Percentiles rank a stretch among this genome's conserved stretches.
Evolutionary conservation across 371 early-diverging fungal species (phyloP).

Genomic region (Actinomortierella ambigua): DNA sequence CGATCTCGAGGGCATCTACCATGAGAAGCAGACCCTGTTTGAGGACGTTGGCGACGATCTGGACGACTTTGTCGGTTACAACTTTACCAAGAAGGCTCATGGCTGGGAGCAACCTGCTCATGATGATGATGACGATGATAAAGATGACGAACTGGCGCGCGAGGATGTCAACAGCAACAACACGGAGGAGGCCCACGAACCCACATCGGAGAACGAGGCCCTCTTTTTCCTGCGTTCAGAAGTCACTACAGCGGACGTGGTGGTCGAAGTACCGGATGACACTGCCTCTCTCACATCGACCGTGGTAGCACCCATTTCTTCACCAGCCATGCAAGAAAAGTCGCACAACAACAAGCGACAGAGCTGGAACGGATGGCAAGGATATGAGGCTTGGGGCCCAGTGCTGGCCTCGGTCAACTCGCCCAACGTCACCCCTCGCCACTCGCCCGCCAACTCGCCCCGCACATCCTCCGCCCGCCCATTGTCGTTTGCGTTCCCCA

Average conservation of each 20-base stretch:
- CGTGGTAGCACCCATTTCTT: too few species aligned
- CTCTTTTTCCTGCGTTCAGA: too few species aligned
- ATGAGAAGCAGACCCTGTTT: too few species aligned
- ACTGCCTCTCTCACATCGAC: background rate
- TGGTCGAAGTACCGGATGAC: too few species aligned
- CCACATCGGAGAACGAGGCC: too few species aligned
- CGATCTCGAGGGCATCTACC: too few species aligned
- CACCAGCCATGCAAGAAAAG: slow-evolving; percentile 17
- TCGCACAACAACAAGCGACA: slow-evolving; percentile 19
- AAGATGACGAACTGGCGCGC: too few species aligned
- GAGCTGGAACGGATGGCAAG: slow-evolving; percentile 48
- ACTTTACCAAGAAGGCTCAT: slow-evolving; percentile 11
- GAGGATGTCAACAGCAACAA: too few species aligned
- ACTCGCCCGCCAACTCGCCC: slow-evolving; percentile 28
- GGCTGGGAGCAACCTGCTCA: too few species aligned
- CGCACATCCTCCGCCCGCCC: slow-evolving; percentile 26
- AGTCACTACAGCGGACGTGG: too few species aligned
- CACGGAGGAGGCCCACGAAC: too few species aligned
- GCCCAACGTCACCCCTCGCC: slow-evolving; percentile 33
- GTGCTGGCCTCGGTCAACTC: slow-evolving; percentile 38
- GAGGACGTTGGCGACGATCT: slow-evolving; percentile 34
- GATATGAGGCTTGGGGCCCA: slow-evolving; percentile 43
- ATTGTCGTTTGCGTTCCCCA: slow-evolving; percentile 6
- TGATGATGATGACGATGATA: too few species aligned
- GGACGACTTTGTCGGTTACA: slow-evolving; percentile 25